Conservation (phyloP, 257 asterid species). For the Anisodus tanguticus region DNA sequence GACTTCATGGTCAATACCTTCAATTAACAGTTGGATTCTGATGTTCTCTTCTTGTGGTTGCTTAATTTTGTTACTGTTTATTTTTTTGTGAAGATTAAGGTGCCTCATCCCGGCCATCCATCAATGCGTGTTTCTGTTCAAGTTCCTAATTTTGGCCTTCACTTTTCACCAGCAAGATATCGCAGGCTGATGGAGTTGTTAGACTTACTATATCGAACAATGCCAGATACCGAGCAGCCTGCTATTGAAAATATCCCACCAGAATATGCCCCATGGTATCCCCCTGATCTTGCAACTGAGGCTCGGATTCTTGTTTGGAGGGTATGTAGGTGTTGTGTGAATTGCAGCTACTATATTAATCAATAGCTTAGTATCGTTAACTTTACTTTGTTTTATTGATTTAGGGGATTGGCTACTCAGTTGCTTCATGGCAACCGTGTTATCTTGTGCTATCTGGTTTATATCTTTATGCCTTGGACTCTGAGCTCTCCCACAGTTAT, state of each 20-base stretch:
- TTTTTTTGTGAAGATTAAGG: constrained; percentile 69
- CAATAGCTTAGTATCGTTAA: constrained; percentile 3
- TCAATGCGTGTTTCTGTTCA: constrained; percentile 83
- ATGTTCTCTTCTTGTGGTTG: constrained; percentile 21
- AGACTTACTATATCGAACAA: constrained; percentile 60
- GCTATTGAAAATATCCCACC: constrained; percentile 52
- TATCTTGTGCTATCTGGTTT: constrained; percentile 84
- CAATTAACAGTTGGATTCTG: neutral
- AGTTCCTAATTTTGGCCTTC: constrained; percentile 93
- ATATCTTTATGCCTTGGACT: constrained; percentile 85
- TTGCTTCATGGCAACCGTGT: constrained; percentile 97
- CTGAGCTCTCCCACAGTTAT: constrained; percentile 79
- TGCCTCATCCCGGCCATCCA: constrained; percentile 83
- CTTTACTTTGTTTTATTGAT: constrained; percentile 38
- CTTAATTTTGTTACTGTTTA: constrained; percentile 26
- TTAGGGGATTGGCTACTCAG: constrained; percentile 98
- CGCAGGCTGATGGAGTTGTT: constrained; percentile 73
- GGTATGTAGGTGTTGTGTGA: constrained; percentile 53
- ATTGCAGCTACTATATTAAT: constrained; percentile 1
- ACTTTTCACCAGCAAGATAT: constrained; percentile 91
- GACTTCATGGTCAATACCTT: neutral
- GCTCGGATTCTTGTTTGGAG: constrained; percentile 92
- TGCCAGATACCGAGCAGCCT: constrained; percentile 64
- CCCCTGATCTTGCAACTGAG: constrained; percentile 83
- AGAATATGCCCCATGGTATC: constrained; percentile 77